Evolutionary conservation across 495 filamentous ascomycete genomes (phyloP), one percentile per base, ranked within the genome.

Genomic region (Melanomma pulvis-pyrius): DNA sequence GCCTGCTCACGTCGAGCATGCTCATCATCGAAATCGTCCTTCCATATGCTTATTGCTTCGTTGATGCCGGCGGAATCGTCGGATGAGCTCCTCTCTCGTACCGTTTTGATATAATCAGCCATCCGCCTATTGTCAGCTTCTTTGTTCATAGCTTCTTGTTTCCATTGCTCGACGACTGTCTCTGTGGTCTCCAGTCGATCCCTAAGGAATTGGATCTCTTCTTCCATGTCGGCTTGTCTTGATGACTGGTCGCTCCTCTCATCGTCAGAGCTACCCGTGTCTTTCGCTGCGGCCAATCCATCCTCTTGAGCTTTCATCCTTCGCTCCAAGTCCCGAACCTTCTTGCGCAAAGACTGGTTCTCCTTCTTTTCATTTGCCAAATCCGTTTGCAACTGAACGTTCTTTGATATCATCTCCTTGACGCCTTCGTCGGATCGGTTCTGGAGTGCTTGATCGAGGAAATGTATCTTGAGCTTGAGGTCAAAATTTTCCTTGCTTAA

Each of bases 401-500:
- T 98, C 78, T 98, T 93, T 22, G 90, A 90, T 68, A 96, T 93
- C 88, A 97, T 92, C 73, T 96, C 93, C 78, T 96, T 96, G 74
- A 98, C 88, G 55, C 92, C 91, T 75, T 98, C 96, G 74, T 98
- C 96, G 9, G 92, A 96, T 41, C 93, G 88, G 73, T 92, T 91
- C 77, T 96, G 92, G 28, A 98, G 77, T 11, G 93, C 89, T 71
- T 97, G 92, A 72, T 93, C 94, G 32, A 98, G 84, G 71, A 96
- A 98, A 79, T 96, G 93, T 53, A 98, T 94, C 76, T 96, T 92
- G 76, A 98, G 88, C 77, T 98, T 98, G 41, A 98, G 82, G 73
- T 97, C 94, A 73, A 98, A 98, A 68, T 98, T 98, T 73, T 93
- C 90, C 77, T 98, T 98, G 63, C 90, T 92, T 6, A 98, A 83